Evolutionary conservation across 345 rosid species (phyloP), one percentile per base, ranked within the genome.

Genomic region (Ailanthus altissimus): DNA sequence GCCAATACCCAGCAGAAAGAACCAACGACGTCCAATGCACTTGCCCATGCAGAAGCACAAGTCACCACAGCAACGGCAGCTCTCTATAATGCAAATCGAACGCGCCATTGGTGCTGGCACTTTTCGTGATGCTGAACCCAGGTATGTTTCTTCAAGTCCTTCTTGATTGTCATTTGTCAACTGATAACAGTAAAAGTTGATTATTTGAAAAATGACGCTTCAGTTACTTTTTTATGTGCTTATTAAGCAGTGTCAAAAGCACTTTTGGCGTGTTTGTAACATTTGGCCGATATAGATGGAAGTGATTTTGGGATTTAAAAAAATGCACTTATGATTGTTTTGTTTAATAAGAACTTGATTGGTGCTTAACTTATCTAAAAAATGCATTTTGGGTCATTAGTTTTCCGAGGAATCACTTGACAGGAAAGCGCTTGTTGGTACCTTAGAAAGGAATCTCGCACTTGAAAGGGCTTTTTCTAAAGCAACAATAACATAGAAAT

Each of bases 21-120:
- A 78, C 70, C 75, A 36, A 38, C 64, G 57, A 60, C 49, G 12
- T 32, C 38, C 38, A n/a, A 9, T 70, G 11, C n/a, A 40, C 28
- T 63, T 63, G 70, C 75, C 77, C 45, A 64, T 62, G 70, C 65
- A 69, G 47, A 67, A 59, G 36, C 73, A 42, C 58, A 51, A 79
- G 28, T 26, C 58, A 32, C 75, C 36, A 60, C 74, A 51, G 59
- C 64, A 61, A 6, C 85, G 73, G 50, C 79, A 87, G 72, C 86
- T 88, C 32, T 75, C 86, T 5, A 67, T 90, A 60, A 77, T 86
- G 80, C 86, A 84, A 75, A 81, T 95, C 20, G 98, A 95, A 78
- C 87, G 88, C 10, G 98, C 91, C n/a, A 82, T 93, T 43, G 97
- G 98, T 38, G 89, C 97, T 15, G 96, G 98, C 73, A 84, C 88